phyloP scores from a whole-genome alignment of 1,284 basidiomycete species.

The Rhodotorula sp. region DNA sequence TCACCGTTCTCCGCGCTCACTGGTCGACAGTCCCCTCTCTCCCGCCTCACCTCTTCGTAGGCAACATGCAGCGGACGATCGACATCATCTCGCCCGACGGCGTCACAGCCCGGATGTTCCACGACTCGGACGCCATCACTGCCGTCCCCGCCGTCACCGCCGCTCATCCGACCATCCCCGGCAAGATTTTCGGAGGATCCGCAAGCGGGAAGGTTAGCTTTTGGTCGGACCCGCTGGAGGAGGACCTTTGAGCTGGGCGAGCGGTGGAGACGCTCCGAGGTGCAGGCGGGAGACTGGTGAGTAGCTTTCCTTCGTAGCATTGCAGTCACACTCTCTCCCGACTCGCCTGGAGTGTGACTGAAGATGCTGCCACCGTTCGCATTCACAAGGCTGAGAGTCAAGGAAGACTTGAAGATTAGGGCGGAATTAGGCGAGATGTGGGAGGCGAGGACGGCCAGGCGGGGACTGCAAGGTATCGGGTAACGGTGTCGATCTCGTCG shows the following conservation, averaged over 20 bases:
- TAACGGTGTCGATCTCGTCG: no score
- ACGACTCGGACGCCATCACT: slow-evolving; percentile 45
- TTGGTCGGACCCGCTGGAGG: background rate
- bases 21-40: slow-evolving; percentile 50
- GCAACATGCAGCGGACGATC: slow-evolving; percentile 53
- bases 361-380: background rate
- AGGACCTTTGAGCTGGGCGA: background rate
- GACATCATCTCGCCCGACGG: slow-evolving; percentile 47
- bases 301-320: background rate
- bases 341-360: background rate
- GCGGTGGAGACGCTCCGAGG: no score
- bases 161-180: slow-evolving; percentile 48
- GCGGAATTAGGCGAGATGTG: background rate
- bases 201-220: slow-evolving; percentile 34
- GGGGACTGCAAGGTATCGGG: no score
- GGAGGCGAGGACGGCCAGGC: no score
- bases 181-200: slow-evolving; percentile 21
- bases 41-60: slow-evolving; percentile 52
- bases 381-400: background rate
- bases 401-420: background rate
- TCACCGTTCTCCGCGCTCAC: slow-evolving; percentile 54
- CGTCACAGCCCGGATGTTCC: slow-evolving; percentile 36
- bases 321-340: background rate
- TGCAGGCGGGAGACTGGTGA: background rate
- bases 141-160: slow-evolving; percentile 54